Evolutionary conservation across 495 filamentous ascomycete species (phyloP).

Genomic region (Penicillium verhagenii): DNA sequence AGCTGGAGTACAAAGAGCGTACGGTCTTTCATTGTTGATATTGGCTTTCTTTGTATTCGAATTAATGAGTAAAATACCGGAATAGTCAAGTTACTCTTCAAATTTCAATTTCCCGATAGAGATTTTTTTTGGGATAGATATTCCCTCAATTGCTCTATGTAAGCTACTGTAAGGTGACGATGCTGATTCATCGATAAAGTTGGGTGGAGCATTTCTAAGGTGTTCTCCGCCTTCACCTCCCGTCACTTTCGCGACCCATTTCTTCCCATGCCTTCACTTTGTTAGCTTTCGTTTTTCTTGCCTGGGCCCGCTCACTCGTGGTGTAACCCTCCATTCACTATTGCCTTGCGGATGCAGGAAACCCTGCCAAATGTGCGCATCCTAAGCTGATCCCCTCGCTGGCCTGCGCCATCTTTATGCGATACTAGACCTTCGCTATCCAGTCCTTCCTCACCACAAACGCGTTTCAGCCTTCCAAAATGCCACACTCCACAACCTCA

Average conservation of each 20-base stretch:
- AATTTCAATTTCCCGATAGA: no score
- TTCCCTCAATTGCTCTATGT: no score
- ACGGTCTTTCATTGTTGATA: no score
- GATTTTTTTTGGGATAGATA: not conserved
- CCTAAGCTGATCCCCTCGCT: not conserved
- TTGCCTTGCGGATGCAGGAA: not conserved
- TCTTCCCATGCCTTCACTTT: not conserved
- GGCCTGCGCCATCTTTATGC: not conserved
- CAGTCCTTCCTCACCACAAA: not conserved
- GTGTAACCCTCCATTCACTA: constrained; percentile 1
- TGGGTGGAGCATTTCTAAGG: not conserved
- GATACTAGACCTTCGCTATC: not conserved
- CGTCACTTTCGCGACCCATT: not conserved
- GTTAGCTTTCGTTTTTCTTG: not conserved
- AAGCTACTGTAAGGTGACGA: not conserved
- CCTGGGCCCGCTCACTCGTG: not conserved
- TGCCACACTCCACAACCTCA: constrained; percentile 50
- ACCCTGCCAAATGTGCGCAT: not conserved
- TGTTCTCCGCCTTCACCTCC: not conserved
- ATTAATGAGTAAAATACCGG: no score
- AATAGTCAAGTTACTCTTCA: no score
- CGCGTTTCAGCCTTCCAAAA: not conserved
- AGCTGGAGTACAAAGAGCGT: no score
- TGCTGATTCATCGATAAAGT: not conserved
- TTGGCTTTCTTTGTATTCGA: no score